Percentiles rank a stretch among this genome's conserved stretches.
phyloP scores from a whole-genome alignment of 495 filamentous ascomycete species.

The Penicillium riverlandense region DNA sequence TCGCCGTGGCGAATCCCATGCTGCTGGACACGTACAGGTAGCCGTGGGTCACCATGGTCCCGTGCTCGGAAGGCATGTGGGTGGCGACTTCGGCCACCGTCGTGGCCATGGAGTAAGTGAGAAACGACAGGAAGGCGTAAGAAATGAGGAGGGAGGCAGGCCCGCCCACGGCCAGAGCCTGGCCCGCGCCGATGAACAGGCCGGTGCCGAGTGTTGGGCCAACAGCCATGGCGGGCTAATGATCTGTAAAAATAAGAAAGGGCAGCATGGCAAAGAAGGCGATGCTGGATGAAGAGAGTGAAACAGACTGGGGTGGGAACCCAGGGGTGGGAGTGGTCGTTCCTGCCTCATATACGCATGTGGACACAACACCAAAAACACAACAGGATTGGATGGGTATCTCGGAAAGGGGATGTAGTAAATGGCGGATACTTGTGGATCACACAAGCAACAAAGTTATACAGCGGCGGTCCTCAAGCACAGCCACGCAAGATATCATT shows the following conservation, averaged over 20 bases:
- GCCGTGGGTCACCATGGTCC: constrained; percentile 50
- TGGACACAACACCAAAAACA: no score
- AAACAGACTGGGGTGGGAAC: background rate
- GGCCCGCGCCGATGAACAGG: constrained; percentile 32
- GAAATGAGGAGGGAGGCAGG: constrained; percentile 33
- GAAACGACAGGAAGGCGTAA: constrained; percentile 39
- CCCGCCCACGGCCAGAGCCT: constrained; percentile 33
- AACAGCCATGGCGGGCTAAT: constrained; percentile 20
- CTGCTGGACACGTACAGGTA: constrained; percentile 44
- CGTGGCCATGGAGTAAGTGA: constrained; percentile 56
- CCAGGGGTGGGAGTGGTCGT: background rate
- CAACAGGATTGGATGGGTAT: no score
- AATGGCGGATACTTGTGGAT: no score
- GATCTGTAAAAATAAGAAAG: constrained; percentile 5
- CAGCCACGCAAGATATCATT: constrained; percentile 7
- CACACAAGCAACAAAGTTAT: no score
- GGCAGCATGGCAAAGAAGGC: background rate
- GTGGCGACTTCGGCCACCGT: constrained; percentile 57
- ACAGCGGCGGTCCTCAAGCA: no score
- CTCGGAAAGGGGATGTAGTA: no score
- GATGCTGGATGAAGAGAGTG: background rate
- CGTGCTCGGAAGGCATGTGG: constrained; percentile 47
- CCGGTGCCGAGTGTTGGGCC: constrained; percentile 35
- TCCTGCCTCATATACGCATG: background rate
- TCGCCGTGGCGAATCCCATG: constrained; percentile 50